These are phyloP conservation scores for Phytophthora agathidicida DNA, from an alignment of 352 stramenopile species.

Conservation along the genomic window DNA sequence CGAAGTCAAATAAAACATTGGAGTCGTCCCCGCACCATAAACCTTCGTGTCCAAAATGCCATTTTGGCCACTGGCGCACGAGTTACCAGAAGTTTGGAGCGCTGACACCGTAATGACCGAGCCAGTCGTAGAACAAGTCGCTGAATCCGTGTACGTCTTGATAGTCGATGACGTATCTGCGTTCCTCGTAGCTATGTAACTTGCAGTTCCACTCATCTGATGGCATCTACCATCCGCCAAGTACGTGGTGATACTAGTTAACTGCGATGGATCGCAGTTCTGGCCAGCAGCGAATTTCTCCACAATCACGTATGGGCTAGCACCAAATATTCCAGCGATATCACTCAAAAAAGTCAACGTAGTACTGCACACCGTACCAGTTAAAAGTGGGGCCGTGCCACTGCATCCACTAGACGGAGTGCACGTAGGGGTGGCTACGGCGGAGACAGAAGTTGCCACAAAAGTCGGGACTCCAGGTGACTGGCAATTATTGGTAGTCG, in stretches of 20 bases:
- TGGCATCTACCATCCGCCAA: neutral
- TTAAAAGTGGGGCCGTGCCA: neutral
- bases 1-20: neutral
- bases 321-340: too few relatives aligned
- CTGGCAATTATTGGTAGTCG: too few relatives aligned
- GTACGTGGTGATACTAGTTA: neutral
- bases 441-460: too few relatives aligned
- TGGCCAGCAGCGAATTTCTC: neutral
- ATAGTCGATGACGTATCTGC: neutral
- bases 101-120: neutral
- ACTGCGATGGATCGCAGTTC: neutral
- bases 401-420: too few relatives aligned
- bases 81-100: neutral
- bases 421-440: too few relatives aligned
- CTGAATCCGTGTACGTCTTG: neutral
- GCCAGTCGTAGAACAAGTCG: neutral
- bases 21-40: neutral
- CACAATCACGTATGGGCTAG: too few relatives aligned
- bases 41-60: slow-evolving; percentile 3
- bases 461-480: too few relatives aligned
- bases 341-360: too few relatives aligned
- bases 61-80: neutral
- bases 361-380: neutral
- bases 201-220: neutral
- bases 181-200: neutral